phyloP scores from a whole-genome alignment of 2,329 filamentous ascomycete species.

The Colletotrichum salicis region DNA sequence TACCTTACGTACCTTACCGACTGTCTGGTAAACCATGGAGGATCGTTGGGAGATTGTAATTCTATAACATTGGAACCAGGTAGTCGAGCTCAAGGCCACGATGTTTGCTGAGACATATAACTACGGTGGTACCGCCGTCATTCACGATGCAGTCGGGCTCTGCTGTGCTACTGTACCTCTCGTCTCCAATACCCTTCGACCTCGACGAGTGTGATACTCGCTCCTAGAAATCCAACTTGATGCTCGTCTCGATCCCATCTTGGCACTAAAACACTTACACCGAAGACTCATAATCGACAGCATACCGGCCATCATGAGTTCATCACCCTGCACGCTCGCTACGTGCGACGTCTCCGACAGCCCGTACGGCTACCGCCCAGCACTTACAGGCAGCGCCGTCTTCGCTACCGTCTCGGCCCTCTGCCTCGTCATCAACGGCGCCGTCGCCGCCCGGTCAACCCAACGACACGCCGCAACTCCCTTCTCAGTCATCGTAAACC shows the following conservation, averaged over 20 bases:
- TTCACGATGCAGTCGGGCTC: background rate
- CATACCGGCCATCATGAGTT: background rate
- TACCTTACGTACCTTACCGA: background rate
- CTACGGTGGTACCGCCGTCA: background rate
- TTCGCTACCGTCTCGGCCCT: slow-evolving; percentile 39
- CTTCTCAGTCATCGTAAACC: slow-evolving; percentile 37
- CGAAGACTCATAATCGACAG: background rate
- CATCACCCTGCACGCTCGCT: slow-evolving; percentile 34
- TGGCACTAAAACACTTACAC: background rate
- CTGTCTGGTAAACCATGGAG: background rate
- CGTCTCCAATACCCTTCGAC: too few species aligned
- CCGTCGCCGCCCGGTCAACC: slow-evolving; percentile 33
- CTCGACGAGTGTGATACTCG: background rate
- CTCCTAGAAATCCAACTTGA: background rate
- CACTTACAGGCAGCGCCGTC: slow-evolving; percentile 18
- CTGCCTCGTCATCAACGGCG: slow-evolving; percentile 36
- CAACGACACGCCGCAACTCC: slow-evolving; percentile 26
- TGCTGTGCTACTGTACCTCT: background rate
- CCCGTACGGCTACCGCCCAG: slow-evolving; percentile 42
- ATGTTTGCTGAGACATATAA: slow-evolving; percentile 7
- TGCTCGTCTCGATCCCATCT: background rate
- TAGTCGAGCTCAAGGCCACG: background rate
- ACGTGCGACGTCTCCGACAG: slow-evolving; percentile 37
- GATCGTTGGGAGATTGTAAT: background rate
- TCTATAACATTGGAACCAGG: background rate